Percentiles rank a stretch among this genome's conserved stretches.
Evolutionary conservation across 108 stramenopile genomes (phyloP).

Genomic region (Seminavis robusta): DNA sequence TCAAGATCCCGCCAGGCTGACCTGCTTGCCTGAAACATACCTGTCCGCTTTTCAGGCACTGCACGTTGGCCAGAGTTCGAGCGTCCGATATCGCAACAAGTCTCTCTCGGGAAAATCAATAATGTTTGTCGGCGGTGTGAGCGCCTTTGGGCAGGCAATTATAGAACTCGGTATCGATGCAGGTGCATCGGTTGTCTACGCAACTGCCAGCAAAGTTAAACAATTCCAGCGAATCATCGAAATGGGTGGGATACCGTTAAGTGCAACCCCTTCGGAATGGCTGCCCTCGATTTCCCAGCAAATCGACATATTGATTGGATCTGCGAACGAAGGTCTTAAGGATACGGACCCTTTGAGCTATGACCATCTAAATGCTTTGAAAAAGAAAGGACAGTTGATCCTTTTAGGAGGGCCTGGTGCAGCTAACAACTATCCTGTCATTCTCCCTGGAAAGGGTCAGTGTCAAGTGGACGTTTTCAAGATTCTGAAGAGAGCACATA

Average conservation of each 20-base stretch:
- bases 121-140: conserved; percentile 61
- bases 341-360: conserved; percentile 15
- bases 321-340: conserved; percentile 16
- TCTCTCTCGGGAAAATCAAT: conserved; percentile 56
- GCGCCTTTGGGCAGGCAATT: conserved; percentile 56
- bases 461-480: conserved; percentile 5
- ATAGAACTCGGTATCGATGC: conserved; percentile 53
- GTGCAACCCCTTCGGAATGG: conserved; percentile 45
- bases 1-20: conserved; percentile 31
- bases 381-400: conserved; percentile 27
- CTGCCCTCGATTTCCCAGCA: conserved; percentile 41
- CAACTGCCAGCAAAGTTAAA: conserved; percentile 31
- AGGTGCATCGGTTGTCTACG: conserved; percentile 56
- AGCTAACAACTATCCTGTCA: neutral
- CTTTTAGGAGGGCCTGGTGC: conserved; percentile 29
- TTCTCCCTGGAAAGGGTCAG: neutral
- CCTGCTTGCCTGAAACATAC: conserved; percentile 72
- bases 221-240: conserved; percentile 35
- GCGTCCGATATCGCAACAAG: conserved; percentile 28
- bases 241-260: conserved; percentile 50
- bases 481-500: neutral
- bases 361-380: conserved; percentile 36
- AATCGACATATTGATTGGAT: conserved; percentile 50
- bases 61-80: conserved; percentile 40
- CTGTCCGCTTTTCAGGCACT: conserved; percentile 70